A percentile compares a stretch with the other conserved stretches of the same genome.
Evolutionary conservation across 257 asterid genomes (phyloP).

Genomic region (Solanum sejunctum): DNA sequence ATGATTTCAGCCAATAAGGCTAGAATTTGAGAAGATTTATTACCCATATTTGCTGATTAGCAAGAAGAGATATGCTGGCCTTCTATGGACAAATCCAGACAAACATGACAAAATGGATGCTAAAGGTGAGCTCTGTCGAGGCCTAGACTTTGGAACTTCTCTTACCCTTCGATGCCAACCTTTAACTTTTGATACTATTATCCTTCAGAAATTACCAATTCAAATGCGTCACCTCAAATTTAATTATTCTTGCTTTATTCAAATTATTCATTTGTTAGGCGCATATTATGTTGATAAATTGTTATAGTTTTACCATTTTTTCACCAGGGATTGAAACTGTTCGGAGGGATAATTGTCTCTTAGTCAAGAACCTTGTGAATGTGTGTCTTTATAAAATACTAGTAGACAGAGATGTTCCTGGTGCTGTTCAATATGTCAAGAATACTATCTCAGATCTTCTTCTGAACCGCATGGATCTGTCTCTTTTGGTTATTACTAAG

Average conservation of each 20-base stretch:
- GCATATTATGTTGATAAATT: constrained; percentile 1
- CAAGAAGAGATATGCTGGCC: constrained; percentile 99
- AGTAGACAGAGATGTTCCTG: constrained; percentile 83
- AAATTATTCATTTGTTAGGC: neutral
- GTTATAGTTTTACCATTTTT: constrained; percentile 1
- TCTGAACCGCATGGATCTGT: constrained; percentile 95
- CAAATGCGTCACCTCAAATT: neutral
- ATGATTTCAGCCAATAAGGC: constrained; percentile 70
- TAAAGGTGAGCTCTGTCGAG: constrained; percentile 53
- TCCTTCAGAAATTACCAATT: neutral
- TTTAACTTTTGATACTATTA: neutral
- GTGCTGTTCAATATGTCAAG: constrained; percentile 96
- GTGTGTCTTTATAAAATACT: constrained; percentile 93
- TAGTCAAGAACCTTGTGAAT: constrained; percentile 82
- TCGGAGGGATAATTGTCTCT: constrained; percentile 89
- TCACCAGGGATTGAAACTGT: constrained; percentile 90
- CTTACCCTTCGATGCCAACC: neutral
- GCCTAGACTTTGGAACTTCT: constrained; percentile 1
- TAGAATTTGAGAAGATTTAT: constrained; percentile 96
- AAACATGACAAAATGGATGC: constrained; percentile 97
- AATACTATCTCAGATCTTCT: constrained; percentile 92
- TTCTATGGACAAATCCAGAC: constrained; percentile 88
- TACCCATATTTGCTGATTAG: constrained; percentile 86
- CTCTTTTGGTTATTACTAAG: constrained; percentile 96
- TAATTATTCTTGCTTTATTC: neutral